Evolutionary conservation across 2,329 filamentous ascomycete genomes (phyloP).

Genomic region (Ceratocystis smalleyi): DNA sequence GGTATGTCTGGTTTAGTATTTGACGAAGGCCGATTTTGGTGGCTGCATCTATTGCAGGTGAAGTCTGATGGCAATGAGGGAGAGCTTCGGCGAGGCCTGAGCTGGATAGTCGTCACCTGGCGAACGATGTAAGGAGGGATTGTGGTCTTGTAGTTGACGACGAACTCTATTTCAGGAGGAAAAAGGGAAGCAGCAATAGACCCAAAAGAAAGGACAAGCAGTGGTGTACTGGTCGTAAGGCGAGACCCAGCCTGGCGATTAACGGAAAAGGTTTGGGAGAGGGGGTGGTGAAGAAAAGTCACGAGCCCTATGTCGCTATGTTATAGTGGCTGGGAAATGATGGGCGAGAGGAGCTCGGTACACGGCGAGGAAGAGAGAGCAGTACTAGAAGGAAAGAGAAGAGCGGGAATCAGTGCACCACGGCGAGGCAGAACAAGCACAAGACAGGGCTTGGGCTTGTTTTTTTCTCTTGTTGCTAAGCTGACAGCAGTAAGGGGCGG

Average conservation of each 20-base stretch:
- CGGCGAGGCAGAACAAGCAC: not conserved
- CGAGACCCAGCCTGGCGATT: too few relatives aligned
- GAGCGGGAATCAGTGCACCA: not conserved
- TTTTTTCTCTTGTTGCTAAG: not conserved
- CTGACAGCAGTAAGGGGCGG: too few relatives aligned
- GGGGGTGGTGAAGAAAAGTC: not conserved
- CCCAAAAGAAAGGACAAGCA: not conserved
- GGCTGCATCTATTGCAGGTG: not conserved
- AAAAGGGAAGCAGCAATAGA: not conserved
- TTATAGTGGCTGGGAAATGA: slow-evolving; percentile 2
- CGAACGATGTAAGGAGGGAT: not conserved
- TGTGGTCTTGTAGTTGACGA: not conserved
- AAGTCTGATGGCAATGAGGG: not conserved
- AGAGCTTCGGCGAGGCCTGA: not conserved
- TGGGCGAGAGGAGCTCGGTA: not conserved
- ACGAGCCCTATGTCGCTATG: not conserved
- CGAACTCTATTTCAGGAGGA: not conserved
- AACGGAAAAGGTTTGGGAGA: not conserved
- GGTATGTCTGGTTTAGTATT: not conserved
- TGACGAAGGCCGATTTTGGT: not conserved
- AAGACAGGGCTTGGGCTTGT: not conserved
- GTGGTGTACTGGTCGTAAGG: too few relatives aligned
- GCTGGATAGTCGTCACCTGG: not conserved
- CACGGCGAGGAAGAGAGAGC: not conserved
- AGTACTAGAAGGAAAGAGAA: not conserved